Evolutionary conservation across 1,284 basidiomycete genomes (phyloP).

Genomic region (Ganoderma boninense): DNA sequence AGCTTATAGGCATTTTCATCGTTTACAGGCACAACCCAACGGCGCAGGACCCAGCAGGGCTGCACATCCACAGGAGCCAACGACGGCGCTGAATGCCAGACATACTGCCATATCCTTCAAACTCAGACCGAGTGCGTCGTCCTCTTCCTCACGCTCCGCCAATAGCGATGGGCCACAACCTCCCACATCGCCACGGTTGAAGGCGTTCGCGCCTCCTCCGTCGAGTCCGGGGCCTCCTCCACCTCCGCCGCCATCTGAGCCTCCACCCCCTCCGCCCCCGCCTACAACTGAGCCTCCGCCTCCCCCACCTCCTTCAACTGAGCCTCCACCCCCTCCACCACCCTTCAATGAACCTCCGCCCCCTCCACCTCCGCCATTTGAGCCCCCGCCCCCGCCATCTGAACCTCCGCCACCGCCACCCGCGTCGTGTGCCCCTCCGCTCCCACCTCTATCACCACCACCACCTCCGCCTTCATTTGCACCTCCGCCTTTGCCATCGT

Average conservation of each 20-base stretch:
- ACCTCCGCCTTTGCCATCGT: conserved; percentile 30
- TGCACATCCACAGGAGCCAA: conserved; percentile 32
- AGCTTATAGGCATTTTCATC: conserved; percentile 34
- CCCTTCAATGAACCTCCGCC: conserved; percentile 35
- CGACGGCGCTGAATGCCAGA: conserved; percentile 35
- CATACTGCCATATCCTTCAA: conserved; percentile 41
- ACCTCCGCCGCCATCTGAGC: conserved; percentile 38
- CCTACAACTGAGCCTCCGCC: conserved; percentile 35
- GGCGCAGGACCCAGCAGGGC: conserved; percentile 37
- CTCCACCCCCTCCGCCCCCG: conserved; percentile 35
- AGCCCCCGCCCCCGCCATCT: conserved; percentile 26
- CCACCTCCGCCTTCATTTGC: conserved; percentile 26
- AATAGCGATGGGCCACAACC: conserved; percentile 30
- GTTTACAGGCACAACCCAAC: conserved; percentile 39
- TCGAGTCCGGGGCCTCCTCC: conserved; percentile 32
- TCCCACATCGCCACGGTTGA: conserved; percentile 35
- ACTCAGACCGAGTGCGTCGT: conserved; percentile 34
- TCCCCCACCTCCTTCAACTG: conserved; percentile 41
- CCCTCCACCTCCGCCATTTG: conserved; percentile 33
- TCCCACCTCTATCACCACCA: conserved; percentile 34
- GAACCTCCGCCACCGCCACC: conserved; percentile 34
- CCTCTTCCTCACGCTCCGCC: conserved; percentile 22
- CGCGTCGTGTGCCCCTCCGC: conserved; percentile 33
- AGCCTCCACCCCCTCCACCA: conserved; percentile 36
- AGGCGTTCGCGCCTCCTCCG: conserved; percentile 30